phyloP scores from a whole-genome alignment of 1,139 yeast genomes.

The Geotrichum australiense region DNA sequence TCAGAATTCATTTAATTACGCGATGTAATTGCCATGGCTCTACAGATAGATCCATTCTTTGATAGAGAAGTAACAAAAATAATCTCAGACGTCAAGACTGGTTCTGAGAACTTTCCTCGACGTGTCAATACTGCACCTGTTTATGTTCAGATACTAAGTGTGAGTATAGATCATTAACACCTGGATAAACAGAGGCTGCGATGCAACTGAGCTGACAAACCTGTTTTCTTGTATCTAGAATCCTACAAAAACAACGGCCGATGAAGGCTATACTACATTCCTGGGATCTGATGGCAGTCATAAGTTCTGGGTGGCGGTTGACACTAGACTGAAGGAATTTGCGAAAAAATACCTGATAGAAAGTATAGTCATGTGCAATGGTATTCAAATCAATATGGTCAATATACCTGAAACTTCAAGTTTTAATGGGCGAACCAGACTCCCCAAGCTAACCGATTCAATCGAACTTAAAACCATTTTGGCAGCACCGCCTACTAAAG shows the following conservation, averaged over 20 bases:
- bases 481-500: no score
- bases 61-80: slow-evolving; percentile 2
- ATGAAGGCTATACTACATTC: slow-evolving; percentile 9
- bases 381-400: slow-evolving; percentile 12
- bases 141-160: slow-evolving; percentile 12
- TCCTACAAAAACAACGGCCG: slow-evolving; percentile 5
- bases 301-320: slow-evolving; percentile 10
- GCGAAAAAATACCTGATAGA: slow-evolving; percentile 1
- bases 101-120: slow-evolving; percentile 5
- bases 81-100: neutral
- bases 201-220: neutral
- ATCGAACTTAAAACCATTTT: neutral
- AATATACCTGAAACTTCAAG: neutral
- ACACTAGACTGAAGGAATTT: slow-evolving; percentile 1
- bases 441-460: slow-evolving; percentile 7
- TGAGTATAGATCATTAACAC: neutral
- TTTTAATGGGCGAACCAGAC: slow-evolving; percentile 1
- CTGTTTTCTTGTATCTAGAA: neutral
- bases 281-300: slow-evolving; percentile 10
- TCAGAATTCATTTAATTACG: neutral
- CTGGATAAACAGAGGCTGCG: neutral
- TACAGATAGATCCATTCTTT: slow-evolving; percentile 9
- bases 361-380: slow-evolving; percentile 3
- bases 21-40: slow-evolving; percentile 6
- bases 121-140: slow-evolving; percentile 4